phyloP scores from a whole-genome alignment of 371 early-diverging fungal genomes.

The Batrachochytrium dendrobatidis region DNA sequence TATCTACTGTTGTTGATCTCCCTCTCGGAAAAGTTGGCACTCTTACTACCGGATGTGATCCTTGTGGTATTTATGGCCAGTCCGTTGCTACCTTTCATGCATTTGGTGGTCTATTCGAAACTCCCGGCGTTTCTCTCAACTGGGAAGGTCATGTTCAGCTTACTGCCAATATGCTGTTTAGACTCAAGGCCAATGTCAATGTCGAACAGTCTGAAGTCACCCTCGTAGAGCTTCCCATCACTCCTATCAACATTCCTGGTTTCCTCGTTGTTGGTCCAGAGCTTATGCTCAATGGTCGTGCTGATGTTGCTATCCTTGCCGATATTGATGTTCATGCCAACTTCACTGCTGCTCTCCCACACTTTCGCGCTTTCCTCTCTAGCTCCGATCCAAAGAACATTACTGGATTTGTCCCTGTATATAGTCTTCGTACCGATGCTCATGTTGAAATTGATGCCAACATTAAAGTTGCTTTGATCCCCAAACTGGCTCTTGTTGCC shows the following conservation, averaged over 20 bases:
- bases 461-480: not conserved
- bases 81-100: conserved; percentile 1
- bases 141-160: not conserved
- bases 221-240: not conserved
- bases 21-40: not conserved
- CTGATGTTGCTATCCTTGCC: not conserved
- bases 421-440: not conserved
- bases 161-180: not conserved
- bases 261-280: not conserved
- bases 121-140: too few relatives aligned
- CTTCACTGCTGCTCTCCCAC: not conserved
- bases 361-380: not conserved
- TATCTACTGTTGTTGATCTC: not conserved
- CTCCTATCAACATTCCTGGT: not conserved
- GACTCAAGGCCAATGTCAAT: not conserved
- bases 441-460: not conserved
- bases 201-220: not conserved
- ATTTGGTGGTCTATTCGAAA: not conserved
- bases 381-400: not conserved
- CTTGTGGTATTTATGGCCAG: not conserved
- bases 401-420: not conserved
- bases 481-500: not conserved
- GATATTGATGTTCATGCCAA: not conserved
- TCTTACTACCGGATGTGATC: not conserved
- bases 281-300: not conserved